Base-by-base conservation (phyloP, 805 yeast species). In the Hagleromyces aurorensis region DNA sequence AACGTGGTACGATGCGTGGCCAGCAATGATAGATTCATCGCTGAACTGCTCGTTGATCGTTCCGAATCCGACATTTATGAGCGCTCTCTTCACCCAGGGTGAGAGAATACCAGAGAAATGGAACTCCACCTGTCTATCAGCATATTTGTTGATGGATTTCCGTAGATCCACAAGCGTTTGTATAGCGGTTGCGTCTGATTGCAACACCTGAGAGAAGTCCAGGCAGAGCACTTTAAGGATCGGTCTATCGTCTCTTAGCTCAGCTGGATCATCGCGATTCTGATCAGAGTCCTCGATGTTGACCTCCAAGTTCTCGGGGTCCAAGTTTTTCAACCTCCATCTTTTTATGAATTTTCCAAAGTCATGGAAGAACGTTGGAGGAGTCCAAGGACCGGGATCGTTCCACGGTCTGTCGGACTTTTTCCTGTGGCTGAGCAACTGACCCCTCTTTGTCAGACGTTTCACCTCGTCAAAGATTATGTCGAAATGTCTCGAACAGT, bases 51-150 rank as follows among this genome's bases (percentile, higher is more conserved):
- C 69, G 15, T 59, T 64, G 29, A 66, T 63, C 12, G 70, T 62
- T 27, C 94, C 94, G 59, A 85, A 85, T 1, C 93, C 94, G 34
- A 77, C 76, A 43, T 74, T 70, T 24, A 79, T 52, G 42, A 87
- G 68, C 4, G 79, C 80, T 49, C 89, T 70, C 47, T 83, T 75
- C 32, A 82, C 72, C 96, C 96, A 87, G 7, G 89, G 87, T 33
- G 81, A 76, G 25, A 81, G 60, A 18, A 87, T 73, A 15, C 95
- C 94, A 7, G 82, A 72, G 55, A 87, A 86, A 58, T 87, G 96
- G 61, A 78, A 77, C 57, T 87, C 96, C 35, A 85, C 87, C 43
- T 80, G 85, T 34, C 79, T 65, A 50, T 83, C 87, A 11, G 91
- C 79, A 48, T 81, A 83, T 33, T 63, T 68, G 56, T 76, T 75